phyloP scores from a whole-genome alignment of 352 stramenopile genomes.

The Thalassiosira ordinaria region DNA sequence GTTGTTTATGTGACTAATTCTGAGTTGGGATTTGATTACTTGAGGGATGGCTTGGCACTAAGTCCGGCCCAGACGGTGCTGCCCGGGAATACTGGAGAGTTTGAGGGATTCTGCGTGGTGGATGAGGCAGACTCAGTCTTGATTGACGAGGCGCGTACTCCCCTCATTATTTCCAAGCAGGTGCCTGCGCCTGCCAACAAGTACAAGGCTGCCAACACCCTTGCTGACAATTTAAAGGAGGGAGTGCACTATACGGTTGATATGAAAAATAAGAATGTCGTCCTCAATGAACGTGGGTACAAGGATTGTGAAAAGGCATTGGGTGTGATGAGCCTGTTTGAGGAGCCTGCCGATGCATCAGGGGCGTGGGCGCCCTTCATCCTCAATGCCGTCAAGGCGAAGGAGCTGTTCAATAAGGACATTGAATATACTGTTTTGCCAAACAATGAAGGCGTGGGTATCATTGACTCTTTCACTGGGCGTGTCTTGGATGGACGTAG shows the following conservation, averaged over 20 bases:
- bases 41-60: conserved; percentile 87
- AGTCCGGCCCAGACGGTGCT: conserved; percentile 83
- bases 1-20: conserved; percentile 89
- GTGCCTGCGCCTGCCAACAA: conserved; percentile 82
- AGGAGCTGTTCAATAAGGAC: conserved; percentile 88
- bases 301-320: conserved; percentile 84
- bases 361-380: conserved; percentile 87
- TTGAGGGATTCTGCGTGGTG: conserved; percentile 87
- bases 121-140: conserved; percentile 90
- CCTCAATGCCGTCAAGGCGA: conserved; percentile 88
- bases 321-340: conserved; percentile 83
- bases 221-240: conserved; percentile 83
- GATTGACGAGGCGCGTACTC: conserved; percentile 89
- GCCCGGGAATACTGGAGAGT: conserved; percentile 64
- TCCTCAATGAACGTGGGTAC: conserved; percentile 88
- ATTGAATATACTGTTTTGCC: conserved; percentile 87
- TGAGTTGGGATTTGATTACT: conserved; percentile 89
- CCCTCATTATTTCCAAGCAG: conserved; percentile 89
- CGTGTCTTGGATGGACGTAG: conserved; percentile 86
- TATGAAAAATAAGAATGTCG: conserved; percentile 86
- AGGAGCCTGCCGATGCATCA: conserved; percentile 71
- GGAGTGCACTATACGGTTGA: conserved; percentile 87
- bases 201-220: conserved; percentile 74
- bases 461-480: conserved; percentile 86
- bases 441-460: conserved; percentile 73